Conservation (phyloP, 2,329 filamentous ascomycete genomes). For the Calonectria fujianensis region DNA sequence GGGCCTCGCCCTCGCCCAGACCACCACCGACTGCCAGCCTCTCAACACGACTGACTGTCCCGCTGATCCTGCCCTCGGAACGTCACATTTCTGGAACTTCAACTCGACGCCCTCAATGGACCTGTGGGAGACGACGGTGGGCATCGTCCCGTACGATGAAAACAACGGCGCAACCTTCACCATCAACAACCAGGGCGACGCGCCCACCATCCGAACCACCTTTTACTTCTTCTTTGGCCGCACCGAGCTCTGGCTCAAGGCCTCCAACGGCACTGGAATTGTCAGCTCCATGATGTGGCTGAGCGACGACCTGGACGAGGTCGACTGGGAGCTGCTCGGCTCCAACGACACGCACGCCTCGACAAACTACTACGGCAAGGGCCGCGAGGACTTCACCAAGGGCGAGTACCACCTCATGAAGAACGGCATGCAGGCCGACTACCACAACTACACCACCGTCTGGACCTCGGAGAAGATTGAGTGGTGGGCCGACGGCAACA, state of each 20-base stretch:
- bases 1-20: slow-evolving; percentile 79
- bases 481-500: slow-evolving; percentile 81
- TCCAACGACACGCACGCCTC: slow-evolving; percentile 77
- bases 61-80: slow-evolving; percentile 80
- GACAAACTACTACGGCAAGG: slow-evolving; percentile 89
- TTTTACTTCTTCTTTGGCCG: slow-evolving; percentile 93
- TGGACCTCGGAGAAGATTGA: slow-evolving; percentile 81
- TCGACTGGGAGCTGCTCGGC: slow-evolving; percentile 91
- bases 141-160: slow-evolving; percentile 76
- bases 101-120: slow-evolving; percentile 75
- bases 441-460: slow-evolving; percentile 85
- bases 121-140: slow-evolving; percentile 82
- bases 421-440: slow-evolving; percentile 74
- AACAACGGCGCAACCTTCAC: slow-evolving; percentile 82
- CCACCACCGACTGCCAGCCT: slow-evolving; percentile 79
- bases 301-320: slow-evolving; percentile 89
- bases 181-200: slow-evolving; percentile 81
- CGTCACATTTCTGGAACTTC: slow-evolving; percentile 78
- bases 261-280: slow-evolving; percentile 83
- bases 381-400: slow-evolving; percentile 77
- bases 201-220: slow-evolving; percentile 85
- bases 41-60: slow-evolving; percentile 32
- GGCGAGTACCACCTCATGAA: slow-evolving; percentile 75
- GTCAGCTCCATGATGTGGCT: slow-evolving; percentile 89
- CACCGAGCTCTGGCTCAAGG: slow-evolving; percentile 86